Evolutionary conservation across 495 filamentous ascomycete genomes (phyloP), one percentile per base, ranked within the genome.

Genomic region (Jackrogersella minutella): DNA sequence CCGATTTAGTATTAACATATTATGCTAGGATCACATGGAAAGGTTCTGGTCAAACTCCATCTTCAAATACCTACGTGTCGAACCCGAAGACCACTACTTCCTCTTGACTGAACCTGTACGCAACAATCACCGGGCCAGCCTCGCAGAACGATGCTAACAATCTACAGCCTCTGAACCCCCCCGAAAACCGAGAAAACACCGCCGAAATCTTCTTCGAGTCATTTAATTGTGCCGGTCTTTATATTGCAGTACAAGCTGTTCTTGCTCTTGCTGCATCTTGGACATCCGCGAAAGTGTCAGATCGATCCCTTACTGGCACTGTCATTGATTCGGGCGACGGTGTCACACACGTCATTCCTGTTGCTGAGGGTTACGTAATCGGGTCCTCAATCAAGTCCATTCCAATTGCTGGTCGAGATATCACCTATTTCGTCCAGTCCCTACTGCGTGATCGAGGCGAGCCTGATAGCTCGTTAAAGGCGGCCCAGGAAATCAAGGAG

Each of bases 191-290:
- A 67, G 95, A 99, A 77, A 97, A 97, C 77, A 98, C 95, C 17
- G 95, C 95, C 77, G 95, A 99, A 77, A 98, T 99, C 79, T 97
- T 99, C 90, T 99, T 99, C 81, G 95, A 99, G 74, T 97, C 94
- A 14, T 99, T 98, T 83, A 99, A 99, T 78, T 98, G 95, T 79
- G 93, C 95, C 57, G 95, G 95, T 77, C 89, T 99, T 36, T 99
- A 99, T 79, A 99, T 99, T 71, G 95, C 96, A 39, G 95, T 99
- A 8, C 95, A 99, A 80, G 95, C 95, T 11, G 95, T 99, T 17
- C 88, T 99, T 50, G 95, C 95, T 11, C 87, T 99, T 31, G 95
- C 95, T 30, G 95, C 95, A 5, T 97, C 94, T 13, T 99, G 96
- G 95, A 98, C 96, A 19, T 97, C 92, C 37, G 94, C 93, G 21